Conservation (phyloP, 2,329 filamentous ascomycete genomes). For the Pseudogymnoascus sp. region DNA sequence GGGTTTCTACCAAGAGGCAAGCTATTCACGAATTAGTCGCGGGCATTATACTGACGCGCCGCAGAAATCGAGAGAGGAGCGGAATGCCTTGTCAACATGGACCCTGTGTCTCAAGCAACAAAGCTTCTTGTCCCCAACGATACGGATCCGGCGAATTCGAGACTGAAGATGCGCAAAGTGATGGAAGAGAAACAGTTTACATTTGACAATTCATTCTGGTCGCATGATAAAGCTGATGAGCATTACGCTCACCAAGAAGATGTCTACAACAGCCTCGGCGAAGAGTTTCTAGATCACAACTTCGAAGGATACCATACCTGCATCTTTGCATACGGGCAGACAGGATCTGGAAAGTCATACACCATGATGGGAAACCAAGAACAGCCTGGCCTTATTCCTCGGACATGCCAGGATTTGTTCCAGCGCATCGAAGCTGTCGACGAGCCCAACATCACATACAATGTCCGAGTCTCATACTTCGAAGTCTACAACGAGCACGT, state of each 20-base stretch:
- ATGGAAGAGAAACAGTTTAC: conserved; percentile 86
- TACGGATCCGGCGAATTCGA: conserved; percentile 45
- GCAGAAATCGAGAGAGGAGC: conserved; percentile 74
- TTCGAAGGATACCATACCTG: conserved; percentile 99
- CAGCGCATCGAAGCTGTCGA: conserved; percentile 79
- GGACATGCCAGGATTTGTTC: conserved; percentile 93
- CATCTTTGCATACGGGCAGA: conserved; percentile 98
- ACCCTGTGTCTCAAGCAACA: conserved; percentile 77
- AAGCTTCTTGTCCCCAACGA: conserved; percentile 65
- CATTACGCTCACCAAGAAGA: conserved; percentile 92
- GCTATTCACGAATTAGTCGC: conserved; percentile 2
- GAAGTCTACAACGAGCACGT: conserved; percentile 99
- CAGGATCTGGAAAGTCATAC: conserved; percentile 94
- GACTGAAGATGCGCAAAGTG: conserved; percentile 62
- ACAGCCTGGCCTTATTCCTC: conserved; percentile 83
- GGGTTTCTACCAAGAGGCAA: conserved; percentile 72
- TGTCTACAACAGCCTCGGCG: conserved; percentile 87
- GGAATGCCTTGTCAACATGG: conserved; percentile 85
- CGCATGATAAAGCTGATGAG: conserved; percentile 67
- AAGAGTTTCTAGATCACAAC: conserved; percentile 98
- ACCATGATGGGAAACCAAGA: conserved; percentile 92
- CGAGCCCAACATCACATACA: conserved; percentile 88
- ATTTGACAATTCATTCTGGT: conserved; percentile 99
- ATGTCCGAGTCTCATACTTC: conserved; percentile 95
- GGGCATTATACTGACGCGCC: conserved; percentile 5